These are phyloP conservation scores for Allodekkera sacchari DNA, from an alignment of 805 yeast species.

Conservation along the genomic window DNA sequence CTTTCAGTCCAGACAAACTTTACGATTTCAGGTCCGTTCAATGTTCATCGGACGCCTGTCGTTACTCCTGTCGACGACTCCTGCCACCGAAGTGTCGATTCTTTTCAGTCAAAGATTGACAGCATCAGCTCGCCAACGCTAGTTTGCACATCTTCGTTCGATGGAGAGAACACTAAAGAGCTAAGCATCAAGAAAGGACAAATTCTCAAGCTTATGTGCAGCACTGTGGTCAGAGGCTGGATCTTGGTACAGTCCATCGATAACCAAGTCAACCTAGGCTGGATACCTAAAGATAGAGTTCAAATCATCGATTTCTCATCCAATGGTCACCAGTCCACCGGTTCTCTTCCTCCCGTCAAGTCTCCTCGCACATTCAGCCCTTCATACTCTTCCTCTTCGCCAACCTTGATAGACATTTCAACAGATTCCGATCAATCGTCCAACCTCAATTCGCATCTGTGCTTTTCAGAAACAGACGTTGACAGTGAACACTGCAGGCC, in stretches of 20 bases:
- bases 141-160: constrained; percentile 5
- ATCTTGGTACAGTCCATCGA: constrained; percentile 47
- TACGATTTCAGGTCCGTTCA: constrained; percentile 11
- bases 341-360: too few species aligned
- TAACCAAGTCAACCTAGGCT: constrained; percentile 35
- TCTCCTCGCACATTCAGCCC: too few species aligned
- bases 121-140: constrained; percentile 2
- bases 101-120: not conserved
- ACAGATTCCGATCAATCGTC: too few species aligned
- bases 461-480: too few species aligned
- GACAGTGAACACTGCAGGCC: too few species aligned
- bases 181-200: constrained; percentile 41
- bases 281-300: constrained; percentile 41
- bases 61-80: constrained; percentile 3
- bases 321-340: too few species aligned
- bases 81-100: too few species aligned
- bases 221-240: constrained; percentile 43
- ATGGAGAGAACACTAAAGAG: constrained; percentile 26
- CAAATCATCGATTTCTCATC: constrained; percentile 8
- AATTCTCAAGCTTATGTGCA: constrained; percentile 39
- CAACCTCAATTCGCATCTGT: too few species aligned
- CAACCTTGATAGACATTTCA: too few species aligned
- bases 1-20: constrained; percentile 1
- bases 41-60: constrained; percentile 10
- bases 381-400: too few species aligned